A percentile compares a stretch with the other conserved stretches of the same genome.
phyloP scores from a whole-genome alignment of 1,284 basidiomycete genomes.

The Trichosporon coremiiforme region DNA sequence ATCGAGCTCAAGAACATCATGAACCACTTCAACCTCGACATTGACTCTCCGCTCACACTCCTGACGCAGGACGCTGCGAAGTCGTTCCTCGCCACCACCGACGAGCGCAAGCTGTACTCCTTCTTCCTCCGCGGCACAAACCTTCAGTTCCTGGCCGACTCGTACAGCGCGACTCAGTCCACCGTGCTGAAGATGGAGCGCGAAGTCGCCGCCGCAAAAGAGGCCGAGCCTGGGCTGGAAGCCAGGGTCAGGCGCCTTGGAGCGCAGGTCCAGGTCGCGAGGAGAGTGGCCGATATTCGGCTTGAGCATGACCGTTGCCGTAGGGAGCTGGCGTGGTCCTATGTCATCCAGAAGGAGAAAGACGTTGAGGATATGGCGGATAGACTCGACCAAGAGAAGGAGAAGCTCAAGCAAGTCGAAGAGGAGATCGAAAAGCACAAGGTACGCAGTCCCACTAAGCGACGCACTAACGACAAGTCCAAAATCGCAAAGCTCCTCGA shows the following conservation, averaged over 20 bases:
- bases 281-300: constrained; percentile 58
- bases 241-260: constrained; percentile 28
- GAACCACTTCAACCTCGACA: constrained; percentile 88
- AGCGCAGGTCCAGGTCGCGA: constrained; percentile 69
- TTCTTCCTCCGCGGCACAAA: constrained; percentile 95
- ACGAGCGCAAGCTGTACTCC: constrained; percentile 87
- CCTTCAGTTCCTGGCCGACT: constrained; percentile 80
- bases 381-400: constrained; percentile 15
- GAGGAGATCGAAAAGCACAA: constrained; percentile 56
- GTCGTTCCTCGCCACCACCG: constrained; percentile 83
- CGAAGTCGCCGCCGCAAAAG: constrained; percentile 31
- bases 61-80: constrained; percentile 83
- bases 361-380: constrained; percentile 20
- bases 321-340: constrained; percentile 84
- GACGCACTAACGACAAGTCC: constrained; percentile 40
- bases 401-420: constrained; percentile 30
- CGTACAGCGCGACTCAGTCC: constrained; percentile 74
- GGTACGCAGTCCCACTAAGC: neutral
- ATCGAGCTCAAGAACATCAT: constrained; percentile 84
- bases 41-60: constrained; percentile 96
- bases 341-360: constrained; percentile 72
- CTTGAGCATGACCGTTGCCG: constrained; percentile 20
- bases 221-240: constrained; percentile 35
- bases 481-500: constrained; percentile 47
- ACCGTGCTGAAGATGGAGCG: constrained; percentile 36